phyloP scores from a whole-genome alignment of 768 basidiomycete species.

The Pleurotus platypus region DNA sequence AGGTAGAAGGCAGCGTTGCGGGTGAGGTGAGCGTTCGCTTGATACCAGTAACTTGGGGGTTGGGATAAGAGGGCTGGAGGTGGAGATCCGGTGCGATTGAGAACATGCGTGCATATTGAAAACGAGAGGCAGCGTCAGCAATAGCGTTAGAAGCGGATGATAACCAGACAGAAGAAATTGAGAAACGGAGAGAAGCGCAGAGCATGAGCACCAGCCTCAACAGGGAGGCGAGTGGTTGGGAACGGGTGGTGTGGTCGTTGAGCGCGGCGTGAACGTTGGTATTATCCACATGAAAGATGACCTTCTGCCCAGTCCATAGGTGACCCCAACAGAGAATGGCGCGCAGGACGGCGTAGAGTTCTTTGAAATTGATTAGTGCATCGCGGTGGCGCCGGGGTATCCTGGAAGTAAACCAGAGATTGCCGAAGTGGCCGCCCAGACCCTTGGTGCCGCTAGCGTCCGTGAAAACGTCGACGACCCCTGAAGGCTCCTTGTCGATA shows the following conservation, averaged over 20 bases:
- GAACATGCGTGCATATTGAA: constrained; percentile 22
- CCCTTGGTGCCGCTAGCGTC: constrained; percentile 31
- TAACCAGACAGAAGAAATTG: constrained; percentile 21
- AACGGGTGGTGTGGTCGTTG: constrained; percentile 20
- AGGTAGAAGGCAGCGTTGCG: constrained; percentile 19
- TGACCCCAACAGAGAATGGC: constrained; percentile 26
- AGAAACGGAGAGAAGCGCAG: constrained; percentile 15
- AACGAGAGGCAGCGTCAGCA: constrained; percentile 26
- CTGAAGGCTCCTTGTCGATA: constrained; percentile 8
- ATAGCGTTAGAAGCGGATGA: constrained; percentile 15
- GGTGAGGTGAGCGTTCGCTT: constrained; percentile 13
- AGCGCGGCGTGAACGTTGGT: neutral
- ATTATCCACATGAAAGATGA: constrained; percentile 23
- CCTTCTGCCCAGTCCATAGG: constrained; percentile 16
- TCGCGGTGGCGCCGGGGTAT: constrained; percentile 18
- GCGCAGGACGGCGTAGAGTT: constrained; percentile 19
- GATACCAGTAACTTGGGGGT: constrained; percentile 19
- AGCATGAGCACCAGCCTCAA: constrained; percentile 15
- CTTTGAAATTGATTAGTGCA: constrained; percentile 16
- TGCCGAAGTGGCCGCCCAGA: constrained; percentile 19
- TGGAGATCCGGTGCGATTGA: constrained; percentile 17
- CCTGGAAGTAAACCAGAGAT: constrained; percentile 21
- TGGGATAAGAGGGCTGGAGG: constrained; percentile 11
- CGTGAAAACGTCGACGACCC: constrained; percentile 19
- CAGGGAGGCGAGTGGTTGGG: constrained; percentile 11